Evolutionary conservation across 805 yeast genomes (phyloP), one percentile per base, ranked within the genome.

Genomic region (Lipomyces anomalus): DNA sequence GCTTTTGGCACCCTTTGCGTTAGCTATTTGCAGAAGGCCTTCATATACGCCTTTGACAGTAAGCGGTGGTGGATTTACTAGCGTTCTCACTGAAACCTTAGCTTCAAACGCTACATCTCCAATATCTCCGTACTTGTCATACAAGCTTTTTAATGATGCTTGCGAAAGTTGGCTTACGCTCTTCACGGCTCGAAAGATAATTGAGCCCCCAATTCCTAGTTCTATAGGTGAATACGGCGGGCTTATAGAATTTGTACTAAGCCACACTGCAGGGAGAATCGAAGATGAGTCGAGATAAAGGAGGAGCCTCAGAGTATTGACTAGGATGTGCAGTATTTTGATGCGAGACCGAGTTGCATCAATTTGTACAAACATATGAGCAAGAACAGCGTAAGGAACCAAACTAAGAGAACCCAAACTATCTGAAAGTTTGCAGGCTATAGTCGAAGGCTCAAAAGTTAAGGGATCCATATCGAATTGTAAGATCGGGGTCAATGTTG

Each of bases 101-200:
- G 58, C 56, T 13, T 57, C 56, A 29, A 46, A 57, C n/a, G 59
- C 60, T 18, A 53, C 60, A 34, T 57, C 60, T 7, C 60, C 60
- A 16, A 48, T 37, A 41, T 57, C 60, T 6, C 60, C 60, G 30
- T 47, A 38, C 32, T 40, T 35, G 21, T 44, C 46, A 22, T 47
- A 57, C 22, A 57, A 35, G 6, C 35, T 33, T 22, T 44, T 43
- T 16, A 57, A 28, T n/a, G 47, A 34, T 3, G 46, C 32, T 9
- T 49, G 20, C 2, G 55, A 40, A 1, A 57, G 32, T n/a, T 57
- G 57, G 2, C 56, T 52, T 28, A 55, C 52, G 11, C 39, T 29
- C 21, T 32, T 29, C 9, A 57, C 23, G 2, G 59, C 56, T 22
- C 45, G 45, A 0, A 50, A 38, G 16, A 57, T 5, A 11, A 50